Evolutionary conservation across 2,329 filamentous ascomycete genomes (phyloP).

Genomic region (Geosmithia morbida): DNA sequence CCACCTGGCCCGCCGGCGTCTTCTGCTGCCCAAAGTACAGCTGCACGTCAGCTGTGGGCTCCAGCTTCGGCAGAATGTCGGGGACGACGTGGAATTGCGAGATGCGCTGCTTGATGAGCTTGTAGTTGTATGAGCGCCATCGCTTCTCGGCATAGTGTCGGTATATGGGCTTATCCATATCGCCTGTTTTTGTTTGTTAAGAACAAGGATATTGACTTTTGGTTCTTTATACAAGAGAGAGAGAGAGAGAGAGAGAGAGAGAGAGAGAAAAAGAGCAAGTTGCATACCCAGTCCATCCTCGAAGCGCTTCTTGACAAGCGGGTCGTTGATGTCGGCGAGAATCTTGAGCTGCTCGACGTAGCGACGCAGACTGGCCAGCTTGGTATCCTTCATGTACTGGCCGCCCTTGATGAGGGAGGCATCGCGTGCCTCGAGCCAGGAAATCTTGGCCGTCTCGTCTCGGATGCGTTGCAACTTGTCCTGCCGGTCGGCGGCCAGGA

Average conservation of each 20-base stretch:
- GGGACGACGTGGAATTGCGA: constrained; percentile 76
- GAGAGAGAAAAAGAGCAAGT: too few species aligned
- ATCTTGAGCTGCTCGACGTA: constrained; percentile 74
- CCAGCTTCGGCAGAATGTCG: constrained; percentile 69
- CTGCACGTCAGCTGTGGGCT: constrained; percentile 66
- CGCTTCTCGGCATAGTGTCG: constrained; percentile 74
- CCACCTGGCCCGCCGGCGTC: constrained; percentile 62
- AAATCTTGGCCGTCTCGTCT: constrained; percentile 53
- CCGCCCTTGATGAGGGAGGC: constrained; percentile 45
- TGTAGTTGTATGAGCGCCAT: constrained; percentile 74
- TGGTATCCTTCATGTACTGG: constrained; percentile 47
- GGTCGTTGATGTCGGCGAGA: constrained; percentile 87
- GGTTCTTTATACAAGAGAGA: too few species aligned
- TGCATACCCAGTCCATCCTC: constrained; percentile 77
- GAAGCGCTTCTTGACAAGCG: constrained; percentile 80
- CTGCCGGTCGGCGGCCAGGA: constrained; percentile 65
- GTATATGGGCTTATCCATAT: constrained; percentile 96
- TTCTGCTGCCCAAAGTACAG: constrained; percentile 62
- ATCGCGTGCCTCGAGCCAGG: constrained; percentile 45
- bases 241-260: too few species aligned
- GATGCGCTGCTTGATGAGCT: constrained; percentile 72
- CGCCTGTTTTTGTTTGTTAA: constrained; percentile 46
- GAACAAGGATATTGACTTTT: too few species aligned
- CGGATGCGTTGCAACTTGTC: constrained; percentile 68
- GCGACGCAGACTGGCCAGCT: constrained; percentile 54